Conservation (phyloP, 2,329 filamentous ascomycete species). For the Colletotrichum godetiae region DNA sequence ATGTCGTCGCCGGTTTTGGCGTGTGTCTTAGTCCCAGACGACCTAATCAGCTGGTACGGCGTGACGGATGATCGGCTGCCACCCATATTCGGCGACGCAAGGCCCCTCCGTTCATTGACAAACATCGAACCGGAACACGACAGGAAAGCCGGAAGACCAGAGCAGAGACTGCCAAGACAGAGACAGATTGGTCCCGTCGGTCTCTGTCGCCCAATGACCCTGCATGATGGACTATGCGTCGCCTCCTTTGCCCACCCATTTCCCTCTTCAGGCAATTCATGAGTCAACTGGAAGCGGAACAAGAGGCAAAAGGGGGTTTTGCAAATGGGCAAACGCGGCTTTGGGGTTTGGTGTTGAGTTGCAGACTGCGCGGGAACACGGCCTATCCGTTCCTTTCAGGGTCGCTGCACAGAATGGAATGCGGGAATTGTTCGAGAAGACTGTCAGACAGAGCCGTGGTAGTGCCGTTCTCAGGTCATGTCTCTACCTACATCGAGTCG, state of each 20-base stretch:
- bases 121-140: constrained; percentile 9
- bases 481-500: background rate
- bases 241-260: background rate
- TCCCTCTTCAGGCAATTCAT: constrained; percentile 5
- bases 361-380: background rate
- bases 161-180: constrained; percentile 10
- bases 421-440: constrained; percentile 20
- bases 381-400: background rate
- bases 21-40: background rate
- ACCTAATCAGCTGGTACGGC: background rate
- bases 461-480: background rate
- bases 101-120: constrained; percentile 14
- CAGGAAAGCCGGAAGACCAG: background rate
- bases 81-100: background rate
- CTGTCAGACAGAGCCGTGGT: constrained; percentile 6
- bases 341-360: constrained; percentile 15
- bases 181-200: background rate
- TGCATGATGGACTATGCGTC: background rate
- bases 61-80: constrained; percentile 12
- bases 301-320: background rate
- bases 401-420: background rate
- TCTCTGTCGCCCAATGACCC: background rate
- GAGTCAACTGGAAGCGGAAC: background rate
- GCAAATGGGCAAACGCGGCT: constrained; percentile 15
- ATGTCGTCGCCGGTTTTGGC: background rate